Evolutionary conservation across 2,329 filamentous ascomycete species (phyloP), one percentile per base, ranked within the genome.

Genomic region (Botrytis fragariae): DNA sequence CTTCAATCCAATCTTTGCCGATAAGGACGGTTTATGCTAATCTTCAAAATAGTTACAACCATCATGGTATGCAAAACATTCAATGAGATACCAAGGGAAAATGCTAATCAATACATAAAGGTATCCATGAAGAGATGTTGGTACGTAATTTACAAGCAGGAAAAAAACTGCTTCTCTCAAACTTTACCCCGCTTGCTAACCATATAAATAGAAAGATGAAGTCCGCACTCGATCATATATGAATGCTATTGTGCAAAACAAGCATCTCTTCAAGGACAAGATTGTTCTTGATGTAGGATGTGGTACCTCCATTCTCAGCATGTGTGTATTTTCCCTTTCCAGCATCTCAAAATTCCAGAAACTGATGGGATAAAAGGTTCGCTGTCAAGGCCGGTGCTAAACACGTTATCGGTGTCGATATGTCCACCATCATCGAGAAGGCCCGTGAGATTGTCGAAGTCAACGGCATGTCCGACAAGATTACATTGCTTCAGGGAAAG

Each of bases 381-480:
- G 96, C 96, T 72, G 95, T 93, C 75, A 95, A 92, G 85, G 95
- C 96, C 75, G 96, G 96, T 81, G 96, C 96, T 74, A 98, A 97
- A 86, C 96, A 99, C 84, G 96, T 99, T 78, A 97, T 98, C 78
- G 96, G 96, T 80, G 96, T 99, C 73, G 96, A 99, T 84, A 99
- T 98, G 95, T 99, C 96, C 48, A 98, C 95, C 79, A 99, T 99
- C 84, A 98, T 99, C 85, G 94, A 97, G 85, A 99, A 99, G 88
- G 96, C 96, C 62, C 91, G 91, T 81, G 93, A 98, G 87, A 99
- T 99, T 77, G 96, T 98, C 81, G 90, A 90, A 82, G 89, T 88
- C 78, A 99, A 99, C 83, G 95, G 95, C 79, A 90, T 99, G 88
- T 88, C 92, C 71, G 92, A 95, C 86, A 97, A 97, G 89, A 98